A percentile compares a stretch with the other conserved stretches of the same genome.
Conservation (phyloP, 2,329 filamentous ascomycete species). For the Colletotrichum sojae region DNA sequence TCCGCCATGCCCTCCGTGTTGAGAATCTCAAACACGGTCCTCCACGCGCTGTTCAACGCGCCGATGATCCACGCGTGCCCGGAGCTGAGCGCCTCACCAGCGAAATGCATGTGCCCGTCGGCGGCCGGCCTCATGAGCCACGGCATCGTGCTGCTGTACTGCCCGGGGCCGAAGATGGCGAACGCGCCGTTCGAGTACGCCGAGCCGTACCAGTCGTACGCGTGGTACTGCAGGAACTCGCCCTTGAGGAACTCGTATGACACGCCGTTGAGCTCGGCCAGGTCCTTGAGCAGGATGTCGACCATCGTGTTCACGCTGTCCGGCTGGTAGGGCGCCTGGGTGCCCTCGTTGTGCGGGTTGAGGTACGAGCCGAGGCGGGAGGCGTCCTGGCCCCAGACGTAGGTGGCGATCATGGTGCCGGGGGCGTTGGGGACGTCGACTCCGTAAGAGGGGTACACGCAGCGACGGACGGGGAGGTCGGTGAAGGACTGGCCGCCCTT, state of each 20-base stretch:
- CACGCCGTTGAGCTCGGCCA: constrained; percentile 44
- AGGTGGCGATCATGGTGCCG: constrained; percentile 46
- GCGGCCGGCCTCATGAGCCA: constrained; percentile 44
- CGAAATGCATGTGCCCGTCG: constrained; percentile 45
- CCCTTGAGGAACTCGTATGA: constrained; percentile 40
- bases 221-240: constrained; percentile 43
- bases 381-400: constrained; percentile 46
- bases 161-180: constrained; percentile 45
- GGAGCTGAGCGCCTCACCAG: constrained; percentile 46
- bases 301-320: constrained; percentile 41
- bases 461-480: constrained; percentile 50
- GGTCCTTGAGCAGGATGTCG: constrained; percentile 41
- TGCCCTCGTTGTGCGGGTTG: constrained; percentile 42
- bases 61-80: constrained; percentile 47
- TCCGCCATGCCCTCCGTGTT: constrained; percentile 42
- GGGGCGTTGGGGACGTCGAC: constrained; percentile 42
- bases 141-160: constrained; percentile 44
- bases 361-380: constrained; percentile 45
- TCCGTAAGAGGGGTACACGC: constrained; percentile 51
- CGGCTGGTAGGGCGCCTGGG: constrained; percentile 40
- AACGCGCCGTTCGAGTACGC: constrained; percentile 45
- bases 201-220: constrained; percentile 45
- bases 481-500: constrained; percentile 46
- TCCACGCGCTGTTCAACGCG: constrained; percentile 46
- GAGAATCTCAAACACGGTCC: constrained; percentile 43